phyloP scores from a whole-genome alignment of 176 grass and related monocot genomes.

The Aegilops umbellulata region DNA sequence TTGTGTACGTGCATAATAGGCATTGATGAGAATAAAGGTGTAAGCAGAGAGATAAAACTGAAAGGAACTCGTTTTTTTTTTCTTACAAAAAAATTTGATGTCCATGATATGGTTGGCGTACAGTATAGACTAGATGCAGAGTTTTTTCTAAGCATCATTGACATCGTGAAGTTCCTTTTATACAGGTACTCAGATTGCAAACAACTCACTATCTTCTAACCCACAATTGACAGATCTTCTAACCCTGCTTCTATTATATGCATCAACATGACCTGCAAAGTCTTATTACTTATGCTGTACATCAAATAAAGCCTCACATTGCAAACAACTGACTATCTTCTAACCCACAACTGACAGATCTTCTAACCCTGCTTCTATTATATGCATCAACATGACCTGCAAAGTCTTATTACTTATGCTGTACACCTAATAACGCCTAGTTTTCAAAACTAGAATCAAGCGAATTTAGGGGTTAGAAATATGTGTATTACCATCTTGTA shows the following conservation, averaged over 20 bases:
- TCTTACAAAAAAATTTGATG: neutral
- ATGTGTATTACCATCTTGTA: conserved; percentile 69
- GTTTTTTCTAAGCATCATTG: neutral
- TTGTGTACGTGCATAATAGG: too few species aligned
- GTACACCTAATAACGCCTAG: neutral
- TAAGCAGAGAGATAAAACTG: neutral
- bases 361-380: neutral
- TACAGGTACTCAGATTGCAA: neutral
- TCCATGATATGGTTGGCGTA: neutral
- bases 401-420: neutral
- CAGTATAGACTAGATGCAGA: neutral
- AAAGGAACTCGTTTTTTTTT: neutral
- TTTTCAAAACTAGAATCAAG: neutral
- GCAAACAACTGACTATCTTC: neutral
- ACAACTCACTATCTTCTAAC: neutral
- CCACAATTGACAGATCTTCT: neutral
- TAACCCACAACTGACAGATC: neutral
- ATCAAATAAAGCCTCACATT: neutral
- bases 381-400: neutral
- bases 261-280: neutral
- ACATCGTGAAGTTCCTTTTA: neutral
- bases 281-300: neutral
- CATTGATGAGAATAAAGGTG: neutral
- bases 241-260: neutral
- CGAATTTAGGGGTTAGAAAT: neutral